Evolutionary conservation across 495 filamentous ascomycete species (phyloP), one percentile per base, ranked within the genome.

Genomic region (Penicillium steckii): DNA sequence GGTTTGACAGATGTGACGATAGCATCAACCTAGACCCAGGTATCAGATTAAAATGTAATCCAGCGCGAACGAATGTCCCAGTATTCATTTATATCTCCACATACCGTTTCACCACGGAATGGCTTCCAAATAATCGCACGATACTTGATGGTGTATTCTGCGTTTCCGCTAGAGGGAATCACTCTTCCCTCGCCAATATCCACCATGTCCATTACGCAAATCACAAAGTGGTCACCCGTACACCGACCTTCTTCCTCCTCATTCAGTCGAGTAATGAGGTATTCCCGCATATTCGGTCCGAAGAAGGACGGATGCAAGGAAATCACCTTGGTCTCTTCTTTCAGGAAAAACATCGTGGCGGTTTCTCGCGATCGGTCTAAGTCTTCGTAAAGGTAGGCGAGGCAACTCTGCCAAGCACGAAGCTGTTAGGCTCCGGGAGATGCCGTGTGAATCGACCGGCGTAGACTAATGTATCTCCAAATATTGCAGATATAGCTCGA

Each of bases 221-320:
- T 93, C 65, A 97, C 93, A 61, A 90, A 97, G 75, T 93, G 96
- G 61, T 86, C 86, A 40, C 95, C 94, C 0, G 89, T 91, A 71
- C 89, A 94, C 12, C 88, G 90, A 17, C 94, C 94, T 70, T 98
- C 94, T 44, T 96, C 91, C 65, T 97, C 92, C 60, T 87, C 85
- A 50, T 95, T 81, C 15, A 98, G 83, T 56, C 91, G 87, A 45
- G 85, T 84, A 33, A 87, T 90, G 7, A 98, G 85, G 62, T 95
- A 85, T 47, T 95, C 87, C 46, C 89, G 85, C 79, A 96, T 91
- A 60, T 91, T 88, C 30, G 88, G 83, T 50, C 90, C 90, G 66
- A 98, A 97, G 73, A 91, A 97, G 22, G 94, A 97, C 26, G 94
- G 94, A 68, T 98, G 95, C 59, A 98, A 81, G 45, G 89, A 88